phyloP scores from a whole-genome alignment of 2,329 filamentous ascomycete genomes.

The Aspergillus terreus region DNA sequence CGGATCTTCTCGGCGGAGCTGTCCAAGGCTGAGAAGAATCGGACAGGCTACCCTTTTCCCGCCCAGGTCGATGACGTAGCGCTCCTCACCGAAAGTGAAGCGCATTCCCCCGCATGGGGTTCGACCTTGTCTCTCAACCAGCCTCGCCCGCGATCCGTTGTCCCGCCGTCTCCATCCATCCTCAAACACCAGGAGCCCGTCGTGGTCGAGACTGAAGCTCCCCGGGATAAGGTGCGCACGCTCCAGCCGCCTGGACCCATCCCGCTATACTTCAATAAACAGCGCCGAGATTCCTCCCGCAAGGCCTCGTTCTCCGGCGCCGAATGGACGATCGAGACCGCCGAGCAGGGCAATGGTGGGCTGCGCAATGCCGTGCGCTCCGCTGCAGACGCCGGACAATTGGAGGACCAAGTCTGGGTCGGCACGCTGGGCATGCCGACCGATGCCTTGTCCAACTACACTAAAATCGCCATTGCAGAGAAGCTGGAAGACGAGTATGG shows the following conservation, averaged over 20 bases:
- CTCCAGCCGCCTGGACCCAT: constrained; percentile 4
- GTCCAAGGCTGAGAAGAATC: constrained; percentile 22
- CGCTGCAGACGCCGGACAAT: constrained; percentile 63
- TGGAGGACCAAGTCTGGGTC: constrained; percentile 80
- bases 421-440: constrained; percentile 93
- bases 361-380: constrained; percentile 84
- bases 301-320: constrained; percentile 68
- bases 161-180: constrained; percentile 71
- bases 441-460: constrained; percentile 71
- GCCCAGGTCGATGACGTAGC: constrained; percentile 37
- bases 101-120: constrained; percentile 75
- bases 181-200: constrained; percentile 60
- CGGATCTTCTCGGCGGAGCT: constrained; percentile 34
- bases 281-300: constrained; percentile 50
- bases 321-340: constrained; percentile 76
- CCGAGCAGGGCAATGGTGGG: constrained; percentile 89
- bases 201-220: constrained; percentile 17
- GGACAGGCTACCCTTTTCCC: constrained; percentile 29
- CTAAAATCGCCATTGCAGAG: constrained; percentile 80
- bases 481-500: constrained; percentile 75
- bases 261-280: constrained; percentile 10
- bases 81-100: constrained; percentile 66
- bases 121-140: constrained; percentile 63
- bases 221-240: constrained; percentile 15
- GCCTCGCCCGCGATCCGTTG: constrained; percentile 69